phyloP scores from a whole-genome alignment of 805 yeast species.

The Metschnikowia baotianmanensis region DNA sequence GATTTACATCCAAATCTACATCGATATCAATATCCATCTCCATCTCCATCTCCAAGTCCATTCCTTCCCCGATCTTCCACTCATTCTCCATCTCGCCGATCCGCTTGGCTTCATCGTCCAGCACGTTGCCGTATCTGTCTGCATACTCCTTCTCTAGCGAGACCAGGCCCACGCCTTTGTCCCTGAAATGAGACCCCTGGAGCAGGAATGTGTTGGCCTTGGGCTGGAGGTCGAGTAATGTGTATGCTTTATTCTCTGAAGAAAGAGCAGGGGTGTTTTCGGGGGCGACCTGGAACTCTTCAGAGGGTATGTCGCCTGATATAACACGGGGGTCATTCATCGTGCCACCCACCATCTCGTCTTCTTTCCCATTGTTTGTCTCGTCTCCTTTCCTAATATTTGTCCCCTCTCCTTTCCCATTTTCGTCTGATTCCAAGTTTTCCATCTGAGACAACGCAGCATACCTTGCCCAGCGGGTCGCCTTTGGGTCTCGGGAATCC shows the following conservation, averaged over 20 bases:
- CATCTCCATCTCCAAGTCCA: not conserved
- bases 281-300: not conserved
- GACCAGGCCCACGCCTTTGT: slow-evolving; percentile 1
- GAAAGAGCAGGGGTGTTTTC: not conserved
- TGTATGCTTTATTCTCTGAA: slow-evolving; percentile 22
- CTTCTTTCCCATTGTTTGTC: too few relatives aligned
- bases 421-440: too few relatives aligned
- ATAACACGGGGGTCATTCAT: too few relatives aligned
- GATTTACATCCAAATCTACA: not conserved
- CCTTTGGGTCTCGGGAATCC: too few relatives aligned
- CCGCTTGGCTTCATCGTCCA: slow-evolving; percentile 11
- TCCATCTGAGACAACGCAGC: too few relatives aligned
- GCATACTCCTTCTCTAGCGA: slow-evolving; percentile 14
- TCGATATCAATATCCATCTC: too few relatives aligned
- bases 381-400: too few relatives aligned
- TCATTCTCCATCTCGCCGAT: not conserved
- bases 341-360: too few relatives aligned
- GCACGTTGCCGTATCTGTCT: slow-evolving; percentile 14
- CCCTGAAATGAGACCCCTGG: slow-evolving; percentile 14
- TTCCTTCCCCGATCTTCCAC: slow-evolving; percentile 6
- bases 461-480: too few relatives aligned
- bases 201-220: slow-evolving; percentile 13
- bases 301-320: too few relatives aligned
- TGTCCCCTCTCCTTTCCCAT: too few relatives aligned
- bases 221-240: not conserved